Evolutionary conservation across 192 early-diverging fungal species (phyloP).

Genomic region (Backusella tarrabulga): DNA sequence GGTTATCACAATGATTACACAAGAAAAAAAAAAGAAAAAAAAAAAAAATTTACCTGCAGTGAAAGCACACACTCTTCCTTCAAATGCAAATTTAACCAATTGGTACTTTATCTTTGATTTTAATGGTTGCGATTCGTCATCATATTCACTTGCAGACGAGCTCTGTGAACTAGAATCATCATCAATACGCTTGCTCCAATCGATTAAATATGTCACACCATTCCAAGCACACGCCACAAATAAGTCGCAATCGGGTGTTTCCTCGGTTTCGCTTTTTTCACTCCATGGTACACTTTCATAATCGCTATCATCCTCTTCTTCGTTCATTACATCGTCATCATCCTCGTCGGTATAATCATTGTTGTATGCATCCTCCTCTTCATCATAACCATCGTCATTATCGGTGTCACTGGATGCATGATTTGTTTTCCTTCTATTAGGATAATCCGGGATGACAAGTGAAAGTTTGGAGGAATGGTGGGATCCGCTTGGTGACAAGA

Average conservation of each 20-base stretch:
- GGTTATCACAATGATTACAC: background rate
- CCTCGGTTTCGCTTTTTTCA: slow-evolving; percentile 21
- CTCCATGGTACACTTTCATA: slow-evolving; percentile 25
- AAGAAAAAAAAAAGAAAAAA: no score
- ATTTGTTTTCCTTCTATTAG: background rate
- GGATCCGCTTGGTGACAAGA: background rate
- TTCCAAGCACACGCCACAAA: slow-evolving; percentile 62
- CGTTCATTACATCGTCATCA: slow-evolving; percentile 3
- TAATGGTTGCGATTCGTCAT: slow-evolving; percentile 8
- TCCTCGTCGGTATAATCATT: background rate
- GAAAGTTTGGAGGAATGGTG: slow-evolving; percentile 7
- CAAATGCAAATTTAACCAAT: slow-evolving; percentile 54
- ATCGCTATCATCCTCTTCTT: slow-evolving; percentile 8
- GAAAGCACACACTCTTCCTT: slow-evolving; percentile 58
- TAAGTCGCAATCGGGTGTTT: slow-evolving; percentile 36
- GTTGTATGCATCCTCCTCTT: background rate
- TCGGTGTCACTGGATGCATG: background rate
- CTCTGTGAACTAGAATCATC: background rate
- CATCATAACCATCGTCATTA: background rate
- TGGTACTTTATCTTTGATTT: slow-evolving; percentile 39
- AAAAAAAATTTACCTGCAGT: slow-evolving; percentile 60
- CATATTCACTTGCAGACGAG: background rate
- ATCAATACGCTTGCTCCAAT: slow-evolving; percentile 35
- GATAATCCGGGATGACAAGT: background rate
- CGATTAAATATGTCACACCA: slow-evolving; percentile 56